phyloP scores from a whole-genome alignment of 2,329 filamentous ascomycete species.

The Neonectria coccinea region DNA sequence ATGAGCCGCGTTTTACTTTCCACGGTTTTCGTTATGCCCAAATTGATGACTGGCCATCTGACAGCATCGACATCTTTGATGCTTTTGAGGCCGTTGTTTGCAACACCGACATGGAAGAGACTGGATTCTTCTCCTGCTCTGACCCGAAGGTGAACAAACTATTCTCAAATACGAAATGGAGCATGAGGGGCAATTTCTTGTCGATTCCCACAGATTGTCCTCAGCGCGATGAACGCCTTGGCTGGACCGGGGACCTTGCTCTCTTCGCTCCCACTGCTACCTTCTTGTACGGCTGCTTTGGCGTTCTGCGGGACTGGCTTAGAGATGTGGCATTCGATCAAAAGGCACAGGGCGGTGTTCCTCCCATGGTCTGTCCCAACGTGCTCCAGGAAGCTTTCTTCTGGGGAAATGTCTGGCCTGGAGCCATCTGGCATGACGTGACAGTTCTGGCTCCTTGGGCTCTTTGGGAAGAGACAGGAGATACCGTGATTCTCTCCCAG shows the following conservation, averaged over 20 bases:
- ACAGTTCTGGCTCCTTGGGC: conserved; percentile 56
- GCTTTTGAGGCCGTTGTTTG: conserved; percentile 52
- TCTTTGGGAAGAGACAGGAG: conserved; percentile 54
- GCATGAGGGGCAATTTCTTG: conserved; percentile 70
- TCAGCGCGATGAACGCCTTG: conserved; percentile 65
- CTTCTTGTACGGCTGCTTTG: conserved; percentile 63
- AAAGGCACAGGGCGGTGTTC: conserved; percentile 31
- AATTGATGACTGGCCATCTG: conserved; percentile 56
- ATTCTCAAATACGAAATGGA: conserved; percentile 66
- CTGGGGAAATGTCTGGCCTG: conserved; percentile 42
- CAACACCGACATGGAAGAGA: conserved; percentile 65
- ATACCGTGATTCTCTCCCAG: conserved; percentile 50
- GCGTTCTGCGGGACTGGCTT: conserved; percentile 57
- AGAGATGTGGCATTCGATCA: conserved; percentile 40
- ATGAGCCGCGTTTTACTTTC: conserved; percentile 64
- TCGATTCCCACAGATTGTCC: conserved; percentile 69
- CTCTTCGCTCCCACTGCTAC: conserved; percentile 64
- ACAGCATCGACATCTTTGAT: conserved; percentile 36
- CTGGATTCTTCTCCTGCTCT: conserved; percentile 65
- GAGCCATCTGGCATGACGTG: conserved; percentile 59
- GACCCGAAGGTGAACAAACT: conserved; percentile 64
- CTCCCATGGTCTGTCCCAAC: conserved; percentile 40
- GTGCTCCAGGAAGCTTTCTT: conserved; percentile 23
- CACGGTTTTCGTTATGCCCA: conserved; percentile 68
- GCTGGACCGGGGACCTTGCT: conserved; percentile 65